A percentile compares a stretch with the other conserved stretches of the same genome.
phyloP scores from a whole-genome alignment of 169 alveolate genomes.

The Besnoitia besnoiti region DNA sequence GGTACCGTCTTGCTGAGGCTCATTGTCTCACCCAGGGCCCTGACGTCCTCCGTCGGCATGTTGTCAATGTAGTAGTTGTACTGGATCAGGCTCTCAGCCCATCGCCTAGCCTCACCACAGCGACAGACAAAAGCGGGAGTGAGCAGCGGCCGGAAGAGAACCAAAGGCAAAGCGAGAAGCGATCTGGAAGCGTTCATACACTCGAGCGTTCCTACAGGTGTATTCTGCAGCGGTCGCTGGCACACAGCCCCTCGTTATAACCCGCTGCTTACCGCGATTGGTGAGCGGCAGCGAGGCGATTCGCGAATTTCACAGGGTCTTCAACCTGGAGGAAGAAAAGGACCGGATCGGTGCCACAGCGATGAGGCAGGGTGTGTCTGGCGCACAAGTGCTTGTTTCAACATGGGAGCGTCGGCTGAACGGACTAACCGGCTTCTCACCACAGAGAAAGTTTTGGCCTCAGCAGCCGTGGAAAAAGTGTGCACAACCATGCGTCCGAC shows the following conservation, averaged over 20 bases:
- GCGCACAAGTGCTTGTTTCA: too few relatives aligned
- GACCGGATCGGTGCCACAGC: too few relatives aligned
- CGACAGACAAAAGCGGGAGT: background rate
- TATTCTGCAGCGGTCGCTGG: background rate
- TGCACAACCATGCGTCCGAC: too few relatives aligned
- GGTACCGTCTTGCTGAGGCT: too few relatives aligned
- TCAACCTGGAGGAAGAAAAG: conserved; percentile 42
- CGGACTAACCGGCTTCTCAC: too few relatives aligned
- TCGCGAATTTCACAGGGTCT: conserved; percentile 69
- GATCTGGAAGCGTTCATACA: background rate
- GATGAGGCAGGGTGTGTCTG: too few relatives aligned
- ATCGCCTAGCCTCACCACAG: conserved; percentile 70
- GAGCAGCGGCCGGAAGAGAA: background rate
- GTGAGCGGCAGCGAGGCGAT: conserved; percentile 63
- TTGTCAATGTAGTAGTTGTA: conserved; percentile 89
- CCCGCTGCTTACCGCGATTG: conserved; percentile 32
- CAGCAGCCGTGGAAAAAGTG: too few relatives aligned
- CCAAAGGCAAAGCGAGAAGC: background rate
- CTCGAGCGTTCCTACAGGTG: too few relatives aligned
- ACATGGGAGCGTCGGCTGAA: too few relatives aligned
- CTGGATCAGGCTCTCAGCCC: conserved; percentile 89
- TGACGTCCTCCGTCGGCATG: conserved; percentile 90
- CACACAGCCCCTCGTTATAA: background rate
- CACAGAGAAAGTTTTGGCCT: too few relatives aligned
- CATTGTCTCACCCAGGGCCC: conserved; percentile 78